phyloP scores from a whole-genome alignment of 331 rosid genomes.

The Pyrus hybrid region DNA sequence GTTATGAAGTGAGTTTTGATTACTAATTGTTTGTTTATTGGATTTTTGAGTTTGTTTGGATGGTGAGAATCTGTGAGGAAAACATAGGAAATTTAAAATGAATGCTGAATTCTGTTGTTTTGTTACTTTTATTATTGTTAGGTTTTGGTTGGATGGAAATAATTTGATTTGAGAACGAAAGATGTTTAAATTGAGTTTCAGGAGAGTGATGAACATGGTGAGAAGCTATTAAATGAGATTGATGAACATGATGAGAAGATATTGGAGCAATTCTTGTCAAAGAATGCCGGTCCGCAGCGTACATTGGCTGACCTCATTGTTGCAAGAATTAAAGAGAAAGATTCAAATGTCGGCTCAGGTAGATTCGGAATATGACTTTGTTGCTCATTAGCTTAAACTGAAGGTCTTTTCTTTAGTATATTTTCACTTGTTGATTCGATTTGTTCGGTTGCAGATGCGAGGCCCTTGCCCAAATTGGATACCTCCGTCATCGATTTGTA shows the following conservation, averaged over 20 bases:
- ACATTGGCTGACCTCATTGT: constrained; percentile 68
- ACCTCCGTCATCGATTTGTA: constrained; percentile 49
- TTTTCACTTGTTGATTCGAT: not conserved
- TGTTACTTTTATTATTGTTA: not conserved
- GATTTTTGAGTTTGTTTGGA: not conserved
- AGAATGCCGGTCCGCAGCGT: constrained; percentile 31
- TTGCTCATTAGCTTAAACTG: not conserved
- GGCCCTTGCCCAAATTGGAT: constrained; percentile 66
- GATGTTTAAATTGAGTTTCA: constrained; percentile 6
- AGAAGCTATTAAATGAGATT: constrained; percentile 37
- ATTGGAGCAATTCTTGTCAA: constrained; percentile 47
- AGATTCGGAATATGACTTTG: not conserved
- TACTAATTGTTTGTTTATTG: not conserved
- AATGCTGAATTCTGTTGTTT: not conserved
- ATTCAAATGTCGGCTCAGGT: constrained; percentile 48
- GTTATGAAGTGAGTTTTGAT: constrained; percentile 16
- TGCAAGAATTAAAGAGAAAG: constrained; percentile 58
- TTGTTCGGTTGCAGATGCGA: constrained; percentile 38
- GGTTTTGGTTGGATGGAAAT: not conserved
- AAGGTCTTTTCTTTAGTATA: not conserved
- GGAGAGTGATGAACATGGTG: constrained; percentile 61
- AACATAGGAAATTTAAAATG: not conserved
- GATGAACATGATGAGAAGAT: constrained; percentile 59
- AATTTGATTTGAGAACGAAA: not conserved
- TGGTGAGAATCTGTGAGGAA: not conserved